Conservation (phyloP, 1,139 yeast species). For the Meyerozyma guilliermondii region DNA sequence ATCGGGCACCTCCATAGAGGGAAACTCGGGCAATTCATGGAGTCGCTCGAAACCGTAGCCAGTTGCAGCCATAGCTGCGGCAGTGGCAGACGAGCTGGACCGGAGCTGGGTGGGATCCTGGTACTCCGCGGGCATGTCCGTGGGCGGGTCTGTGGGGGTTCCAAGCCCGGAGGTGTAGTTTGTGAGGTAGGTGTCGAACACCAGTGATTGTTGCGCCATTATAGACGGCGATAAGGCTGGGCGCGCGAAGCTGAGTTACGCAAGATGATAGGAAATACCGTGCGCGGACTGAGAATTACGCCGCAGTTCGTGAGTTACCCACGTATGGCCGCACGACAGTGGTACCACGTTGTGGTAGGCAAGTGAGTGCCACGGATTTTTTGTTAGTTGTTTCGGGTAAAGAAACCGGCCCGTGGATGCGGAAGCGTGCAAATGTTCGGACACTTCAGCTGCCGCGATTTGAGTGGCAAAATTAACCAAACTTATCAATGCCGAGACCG, state of each 20-base stretch:
- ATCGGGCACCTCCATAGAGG: background rate
- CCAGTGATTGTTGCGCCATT: background rate
- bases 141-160: background rate
- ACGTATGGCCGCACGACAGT: background rate
- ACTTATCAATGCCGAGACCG: conserved; percentile 1
- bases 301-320: background rate
- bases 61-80: background rate
- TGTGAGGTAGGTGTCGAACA: conserved; percentile 1
- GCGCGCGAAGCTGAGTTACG: no score
- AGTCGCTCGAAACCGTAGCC: background rate
- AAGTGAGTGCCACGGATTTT: no score
- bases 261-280: background rate
- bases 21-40: background rate
- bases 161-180: background rate
- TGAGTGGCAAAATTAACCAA: background rate
- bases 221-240: background rate
- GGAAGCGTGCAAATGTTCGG: background rate
- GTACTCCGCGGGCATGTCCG: background rate
- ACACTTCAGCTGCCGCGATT: background rate
- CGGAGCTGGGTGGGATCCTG: conserved; percentile 1
- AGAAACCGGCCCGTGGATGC: no score
- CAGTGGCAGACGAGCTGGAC: background rate
- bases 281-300: background rate
- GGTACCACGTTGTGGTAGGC: background rate
- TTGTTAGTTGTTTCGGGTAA: no score